Conservation (phyloP, 2,329 filamentous ascomycete genomes). For the Malbranchea zuffiana region DNA sequence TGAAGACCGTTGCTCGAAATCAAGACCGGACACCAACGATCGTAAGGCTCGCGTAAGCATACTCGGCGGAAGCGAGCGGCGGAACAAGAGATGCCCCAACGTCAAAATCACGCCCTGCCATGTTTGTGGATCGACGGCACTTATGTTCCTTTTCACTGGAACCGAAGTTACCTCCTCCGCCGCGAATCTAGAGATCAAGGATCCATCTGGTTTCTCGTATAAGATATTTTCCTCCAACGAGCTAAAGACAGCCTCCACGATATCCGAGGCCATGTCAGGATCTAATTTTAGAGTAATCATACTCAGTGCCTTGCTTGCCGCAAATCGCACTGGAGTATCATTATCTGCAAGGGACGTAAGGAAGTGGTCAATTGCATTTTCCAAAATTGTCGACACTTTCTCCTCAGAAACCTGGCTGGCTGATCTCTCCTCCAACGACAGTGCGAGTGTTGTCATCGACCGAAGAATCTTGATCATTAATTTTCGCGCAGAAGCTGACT, state of each 20-base stretch:
- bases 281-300: slow-evolving; percentile 73
- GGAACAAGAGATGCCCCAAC: slow-evolving; percentile 74
- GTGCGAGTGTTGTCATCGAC: slow-evolving; percentile 56
- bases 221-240: slow-evolving; percentile 52
- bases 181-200: slow-evolving; percentile 29
- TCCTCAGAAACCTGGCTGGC: slow-evolving; percentile 20
- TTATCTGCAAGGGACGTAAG: slow-evolving; percentile 71
- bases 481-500: slow-evolving; percentile 71
- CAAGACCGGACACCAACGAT: slow-evolving; percentile 65
- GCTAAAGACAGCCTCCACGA: slow-evolving; percentile 76
- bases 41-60: slow-evolving; percentile 65
- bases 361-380: slow-evolving; percentile 71
- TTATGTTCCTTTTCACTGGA: slow-evolving; percentile 47
- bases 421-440: slow-evolving; percentile 40
- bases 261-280: slow-evolving; percentile 68
- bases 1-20: slow-evolving; percentile 78
- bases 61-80: slow-evolving; percentile 61
- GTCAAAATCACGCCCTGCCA: slow-evolving; percentile 93
- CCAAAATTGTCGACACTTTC: slow-evolving; percentile 47
- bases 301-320: slow-evolving; percentile 86
- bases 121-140: slow-evolving; percentile 64
- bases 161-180: slow-evolving; percentile 25
- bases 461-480: slow-evolving; percentile 75
- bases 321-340: slow-evolving; percentile 80
- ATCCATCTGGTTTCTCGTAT: slow-evolving; percentile 39